Conservation (phyloP, 2,329 filamentous ascomycete genomes). For the Gyromitra esculenta region DNA sequence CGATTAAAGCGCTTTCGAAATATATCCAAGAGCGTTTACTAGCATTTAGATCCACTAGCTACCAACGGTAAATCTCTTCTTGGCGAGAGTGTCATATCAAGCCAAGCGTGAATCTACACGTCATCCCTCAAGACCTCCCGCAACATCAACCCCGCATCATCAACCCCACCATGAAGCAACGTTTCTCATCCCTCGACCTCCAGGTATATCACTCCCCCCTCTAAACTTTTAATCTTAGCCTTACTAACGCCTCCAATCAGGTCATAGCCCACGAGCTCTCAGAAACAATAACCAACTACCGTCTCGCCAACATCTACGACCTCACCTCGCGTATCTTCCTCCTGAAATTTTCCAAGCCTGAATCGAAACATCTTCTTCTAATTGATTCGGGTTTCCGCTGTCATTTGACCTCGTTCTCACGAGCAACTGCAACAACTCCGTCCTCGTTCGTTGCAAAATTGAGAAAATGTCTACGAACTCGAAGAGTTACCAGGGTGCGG, state of each 20-base stretch:
- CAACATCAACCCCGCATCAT: background rate
- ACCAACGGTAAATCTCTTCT: background rate
- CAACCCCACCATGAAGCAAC: slow-evolving; percentile 73
- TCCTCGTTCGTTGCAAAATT: slow-evolving; percentile 85
- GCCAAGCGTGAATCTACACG: background rate
- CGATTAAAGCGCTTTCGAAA: no score
- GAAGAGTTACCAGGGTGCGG: slow-evolving; percentile 79
- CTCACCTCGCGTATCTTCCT: slow-evolving; percentile 95
- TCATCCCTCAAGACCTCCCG: background rate
- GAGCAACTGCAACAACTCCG: slow-evolving; percentile 83
- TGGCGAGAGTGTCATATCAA: background rate
- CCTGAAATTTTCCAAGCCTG: slow-evolving; percentile 91
- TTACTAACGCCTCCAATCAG: slow-evolving; percentile 62
- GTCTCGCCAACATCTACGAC: slow-evolving; percentile 94
- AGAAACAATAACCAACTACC: slow-evolving; percentile 76
- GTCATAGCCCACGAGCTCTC: slow-evolving; percentile 95
- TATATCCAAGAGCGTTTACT: no score
- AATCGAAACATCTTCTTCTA: slow-evolving; percentile 86
- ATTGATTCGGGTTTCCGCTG: slow-evolving; percentile 96
- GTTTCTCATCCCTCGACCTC: slow-evolving; percentile 81
- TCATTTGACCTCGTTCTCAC: slow-evolving; percentile 89
- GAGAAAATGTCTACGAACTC: slow-evolving; percentile 86
- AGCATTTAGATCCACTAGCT: no score
- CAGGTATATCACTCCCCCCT: slow-evolving; percentile 64
- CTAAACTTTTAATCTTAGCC: background rate